Base-by-base conservation (phyloP, 768 basidiomycete genomes). In the Naganishia antarctica region DNA sequence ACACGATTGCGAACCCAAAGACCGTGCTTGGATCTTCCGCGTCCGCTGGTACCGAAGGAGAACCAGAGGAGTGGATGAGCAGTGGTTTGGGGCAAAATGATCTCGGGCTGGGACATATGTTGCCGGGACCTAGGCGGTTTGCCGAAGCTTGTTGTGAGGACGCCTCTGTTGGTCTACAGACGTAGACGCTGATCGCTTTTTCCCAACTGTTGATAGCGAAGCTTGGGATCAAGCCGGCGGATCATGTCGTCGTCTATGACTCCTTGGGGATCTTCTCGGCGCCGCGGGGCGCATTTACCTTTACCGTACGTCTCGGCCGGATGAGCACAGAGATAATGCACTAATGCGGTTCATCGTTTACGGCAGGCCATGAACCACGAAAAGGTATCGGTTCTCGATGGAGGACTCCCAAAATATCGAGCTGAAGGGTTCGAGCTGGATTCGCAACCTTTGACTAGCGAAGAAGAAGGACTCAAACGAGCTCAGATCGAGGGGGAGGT, bases 261-360 rank as follows among this genome's bases (percentile, higher is more conserved):
- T 81, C 87, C 1, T 84, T 87, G 63, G 94, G 96, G 12, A 80
- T 97, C 18, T 97, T 98, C 81, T 91, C 89, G 2, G 84, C 91
- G 23, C 93, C 96, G 60, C 84, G 96, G 64, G 90, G 91, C 1
- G 82, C 92, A 46, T 98, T 89, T 81, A 98, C 90, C 81, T 96
- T 98, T 83, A 84, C 88, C 59, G 60, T 57, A 31, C 1, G 47
- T 41, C 23, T 16, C 31, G 49, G 32, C 11, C 31, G 12, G 31
- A 23, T 16, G 18, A 40, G n/a, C 32, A 50, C 23, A 21, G 16
- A 2, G 15, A 26, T 34, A 45, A n/a, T 46, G 9, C 58, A 61
- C 40, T n/a, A n/a, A 64, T 60, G 41, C 53, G 18, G 1, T 6
- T 15, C 37, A 32, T 13, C 21, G 3, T 44, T 50, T 3, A 31